Evolutionary conservation across 306 rosid species (phyloP), one percentile per base, ranked within the genome.

Genomic region (Ormosia emarginata): DNA sequence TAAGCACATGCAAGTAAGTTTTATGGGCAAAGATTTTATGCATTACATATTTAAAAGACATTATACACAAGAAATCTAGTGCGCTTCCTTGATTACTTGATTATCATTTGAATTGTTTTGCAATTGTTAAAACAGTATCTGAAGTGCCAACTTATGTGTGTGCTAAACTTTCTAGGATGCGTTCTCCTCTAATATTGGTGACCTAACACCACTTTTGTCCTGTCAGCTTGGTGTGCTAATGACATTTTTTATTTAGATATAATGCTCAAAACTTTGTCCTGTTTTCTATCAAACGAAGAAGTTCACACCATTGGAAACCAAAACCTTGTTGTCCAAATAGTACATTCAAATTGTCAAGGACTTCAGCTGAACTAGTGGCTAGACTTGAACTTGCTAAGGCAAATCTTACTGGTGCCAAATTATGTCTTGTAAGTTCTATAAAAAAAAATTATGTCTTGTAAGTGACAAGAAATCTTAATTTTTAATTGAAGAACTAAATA

Each of bases 1-100:
- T 94, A 69, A 93, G 98, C 90, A 93, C 97, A 71, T 88, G 89
- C 78, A 91, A 85, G 98, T 95, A 87, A 88, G 94, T 82, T 87
- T 62, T 53, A 63, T 80, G 74, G 67, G 50, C 55, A 7, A 13
- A 76, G 29, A 68, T 50, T 71, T 76, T 39, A 17, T 57, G 34
- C 8, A n/a, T 79, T 40, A 18, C 34, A 14, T 37, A 7, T 41
- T 53, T 59, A n/a, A 70, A 72, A 58, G 53, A 43, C 39, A 17
- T 62, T n/a, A 10, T 55, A 53, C 50, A 47, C 64, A n/a, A n/a
- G 70, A 63, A 78, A 56, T 79, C 55, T 59, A 41, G 71, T 29
- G 47, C 43, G 34, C 41, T 43, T 79, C 6, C 74, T 67, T 29
- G 50, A 56, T 77, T 67, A 50, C 15, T 56, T 47, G 12, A 61